Evolutionary conservation across 108 stramenopile genomes (phyloP).

Genomic region (Skeletonema tropicum): DNA sequence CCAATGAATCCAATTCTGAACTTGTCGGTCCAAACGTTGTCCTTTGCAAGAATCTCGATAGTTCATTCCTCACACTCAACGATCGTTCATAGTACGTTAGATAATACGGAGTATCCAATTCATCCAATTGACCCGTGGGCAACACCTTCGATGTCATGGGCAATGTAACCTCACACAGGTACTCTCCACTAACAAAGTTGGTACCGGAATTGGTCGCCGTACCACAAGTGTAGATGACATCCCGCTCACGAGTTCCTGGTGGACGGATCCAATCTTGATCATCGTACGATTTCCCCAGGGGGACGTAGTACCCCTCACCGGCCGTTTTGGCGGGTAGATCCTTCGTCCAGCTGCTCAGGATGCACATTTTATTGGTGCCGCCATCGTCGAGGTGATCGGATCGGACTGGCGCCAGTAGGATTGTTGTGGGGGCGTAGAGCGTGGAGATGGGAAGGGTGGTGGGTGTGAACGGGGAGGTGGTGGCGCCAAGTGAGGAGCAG

Average conservation of each 20-base stretch:
- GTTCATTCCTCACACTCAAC: constrained; percentile 25
- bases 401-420: constrained; percentile 20
- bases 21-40: constrained; percentile 61
- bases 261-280: constrained; percentile 29
- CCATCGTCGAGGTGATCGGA: background rate
- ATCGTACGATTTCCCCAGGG: constrained; percentile 9
- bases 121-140: constrained; percentile 5
- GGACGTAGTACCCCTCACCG: constrained; percentile 15
- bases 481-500: constrained; percentile 15
- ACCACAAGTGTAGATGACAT: constrained; percentile 20
- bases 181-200: constrained; percentile 26
- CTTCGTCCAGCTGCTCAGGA: constrained; percentile 24
- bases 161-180: constrained; percentile 39
- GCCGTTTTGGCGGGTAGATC: background rate
- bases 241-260: constrained; percentile 8
- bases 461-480: constrained; percentile 21
- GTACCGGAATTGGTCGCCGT: constrained; percentile 34
- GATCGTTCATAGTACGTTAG: constrained; percentile 23
- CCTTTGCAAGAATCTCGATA: constrained; percentile 57
- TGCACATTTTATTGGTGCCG: constrained; percentile 27
- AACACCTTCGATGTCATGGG: constrained; percentile 14
- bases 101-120: constrained; percentile 26
- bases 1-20: constrained; percentile 34
- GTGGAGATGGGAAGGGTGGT: constrained; percentile 22
- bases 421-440: constrained; percentile 11